A percentile compares a stretch with the other conserved stretches of the same genome.
Conservation (phyloP, 2,329 filamentous ascomycete species). For the Sporothrix brunneoviolacea region DNA sequence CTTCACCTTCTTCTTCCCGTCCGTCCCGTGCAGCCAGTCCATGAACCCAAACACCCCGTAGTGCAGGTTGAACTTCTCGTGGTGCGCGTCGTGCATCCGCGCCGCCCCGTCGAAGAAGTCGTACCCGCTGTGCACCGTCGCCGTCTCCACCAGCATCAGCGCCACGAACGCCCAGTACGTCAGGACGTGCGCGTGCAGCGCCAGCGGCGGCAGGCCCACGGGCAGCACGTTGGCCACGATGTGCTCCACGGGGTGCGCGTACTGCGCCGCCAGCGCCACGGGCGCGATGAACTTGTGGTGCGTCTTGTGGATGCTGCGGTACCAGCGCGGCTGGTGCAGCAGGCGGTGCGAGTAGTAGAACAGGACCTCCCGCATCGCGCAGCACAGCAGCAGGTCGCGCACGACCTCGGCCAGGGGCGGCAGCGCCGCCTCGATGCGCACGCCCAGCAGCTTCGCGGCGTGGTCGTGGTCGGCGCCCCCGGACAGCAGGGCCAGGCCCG, state of each 20-base stretch:
- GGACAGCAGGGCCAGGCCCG: constrained; percentile 13
- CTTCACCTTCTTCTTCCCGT: constrained; percentile 1
- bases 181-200: constrained; percentile 43
- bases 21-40: constrained; percentile 50
- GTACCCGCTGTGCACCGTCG: constrained; percentile 51
- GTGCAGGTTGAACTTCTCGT: constrained; percentile 49
- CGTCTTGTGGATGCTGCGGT: constrained; percentile 46
- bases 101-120: constrained; percentile 44
- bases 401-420: constrained; percentile 32
- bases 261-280: constrained; percentile 48
- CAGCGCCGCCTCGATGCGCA: constrained; percentile 32
- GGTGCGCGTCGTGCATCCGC: constrained; percentile 48
- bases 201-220: constrained; percentile 40
- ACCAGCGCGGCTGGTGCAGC: constrained; percentile 42
- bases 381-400: constrained; percentile 35
- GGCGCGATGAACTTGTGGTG: constrained; percentile 52
- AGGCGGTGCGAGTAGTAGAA: constrained; percentile 53
- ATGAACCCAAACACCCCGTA: constrained; percentile 46
- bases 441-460: constrained; percentile 23
- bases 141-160: constrained; percentile 43
- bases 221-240: constrained; percentile 47
- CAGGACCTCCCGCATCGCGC: constrained; percentile 39
- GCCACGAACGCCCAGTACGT: constrained; percentile 45
- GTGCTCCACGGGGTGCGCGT: constrained; percentile 51
- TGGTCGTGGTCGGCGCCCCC: neutral